Evolutionary conservation across 192 early-diverging fungal genomes (phyloP).

Genomic region (Gamsiella multidivaricata): DNA sequence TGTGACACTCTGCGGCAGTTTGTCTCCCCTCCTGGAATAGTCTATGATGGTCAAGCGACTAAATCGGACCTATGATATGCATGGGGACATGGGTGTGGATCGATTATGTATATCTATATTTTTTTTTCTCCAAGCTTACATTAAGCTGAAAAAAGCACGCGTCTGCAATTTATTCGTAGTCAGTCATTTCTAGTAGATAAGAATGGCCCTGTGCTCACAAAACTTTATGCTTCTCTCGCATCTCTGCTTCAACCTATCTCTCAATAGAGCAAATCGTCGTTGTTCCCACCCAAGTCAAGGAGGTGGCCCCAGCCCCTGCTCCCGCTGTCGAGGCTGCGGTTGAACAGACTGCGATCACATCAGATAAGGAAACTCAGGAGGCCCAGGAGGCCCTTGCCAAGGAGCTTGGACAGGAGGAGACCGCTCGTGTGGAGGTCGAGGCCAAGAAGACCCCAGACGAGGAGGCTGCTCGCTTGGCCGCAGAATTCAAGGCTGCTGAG

Average conservation of each 20-base stretch:
- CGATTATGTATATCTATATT: too few relatives aligned
- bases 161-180: background rate
- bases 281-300: conserved; percentile 19
- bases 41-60: too few relatives aligned
- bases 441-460: conserved; percentile 1
- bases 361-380: conserved; percentile 4
- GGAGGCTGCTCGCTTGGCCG: conserved; percentile 5
- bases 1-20: too few relatives aligned
- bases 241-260: background rate
- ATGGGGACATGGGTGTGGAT: too few relatives aligned
- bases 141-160: background rate
- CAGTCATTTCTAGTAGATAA: background rate
- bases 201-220: background rate
- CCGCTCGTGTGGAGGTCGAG: conserved; percentile 6
- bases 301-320: conserved; percentile 6
- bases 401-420: conserved; percentile 6
- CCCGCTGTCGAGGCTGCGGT: conserved; percentile 11
- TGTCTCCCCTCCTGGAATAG: too few relatives aligned
- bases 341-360: conserved; percentile 8
- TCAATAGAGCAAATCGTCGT: conserved; percentile 25
- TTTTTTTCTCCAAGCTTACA: background rate
- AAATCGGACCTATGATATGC: too few relatives aligned
- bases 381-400: background rate
- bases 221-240: background rate
- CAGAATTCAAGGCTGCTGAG: conserved; percentile 19